These are phyloP conservation scores for Scopulariopsis brevicaulis DNA, from an alignment of 2,329 filamentous ascomycete genomes.

Conservation along the genomic window DNA sequence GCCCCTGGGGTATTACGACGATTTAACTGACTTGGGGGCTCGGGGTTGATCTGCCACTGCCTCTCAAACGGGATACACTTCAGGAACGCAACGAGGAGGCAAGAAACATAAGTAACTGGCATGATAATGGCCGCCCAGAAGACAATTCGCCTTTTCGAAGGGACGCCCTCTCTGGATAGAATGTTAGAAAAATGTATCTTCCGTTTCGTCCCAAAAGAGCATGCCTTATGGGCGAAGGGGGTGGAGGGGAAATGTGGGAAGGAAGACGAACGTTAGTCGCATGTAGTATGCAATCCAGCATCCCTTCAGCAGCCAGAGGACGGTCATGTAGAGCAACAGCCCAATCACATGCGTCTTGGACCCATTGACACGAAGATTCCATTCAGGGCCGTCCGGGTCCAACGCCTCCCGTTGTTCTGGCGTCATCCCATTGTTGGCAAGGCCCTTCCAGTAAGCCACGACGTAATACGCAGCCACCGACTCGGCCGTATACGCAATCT, in stretches of 20 bases:
- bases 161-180: not conserved
- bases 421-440: constrained; percentile 3
- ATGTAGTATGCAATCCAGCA: constrained; percentile 8
- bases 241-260: not conserved
- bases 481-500: constrained; percentile 13
- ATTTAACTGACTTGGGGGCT: constrained; percentile 5
- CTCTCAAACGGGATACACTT: constrained; percentile 20
- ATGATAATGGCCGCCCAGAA: not conserved
- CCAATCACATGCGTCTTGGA: constrained; percentile 19
- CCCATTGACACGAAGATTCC: constrained; percentile 15
- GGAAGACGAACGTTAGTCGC: not conserved
- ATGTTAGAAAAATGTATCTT: not conserved
- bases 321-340: constrained; percentile 14
- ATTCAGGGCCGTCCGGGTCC: not conserved
- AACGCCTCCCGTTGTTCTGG: constrained; percentile 1
- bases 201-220: not conserved
- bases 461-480: constrained; percentile 21
- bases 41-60: not conserved
- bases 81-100: constrained; percentile 24
- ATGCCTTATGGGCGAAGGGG: not conserved
- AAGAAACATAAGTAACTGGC: constrained; percentile 3
- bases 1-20: not conserved
- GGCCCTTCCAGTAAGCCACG: constrained; percentile 18
- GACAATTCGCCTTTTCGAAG: not conserved
- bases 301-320: constrained; percentile 15